phyloP scores from a whole-genome alignment of 768 basidiomycete species.

The Lentinula lateritia region DNA sequence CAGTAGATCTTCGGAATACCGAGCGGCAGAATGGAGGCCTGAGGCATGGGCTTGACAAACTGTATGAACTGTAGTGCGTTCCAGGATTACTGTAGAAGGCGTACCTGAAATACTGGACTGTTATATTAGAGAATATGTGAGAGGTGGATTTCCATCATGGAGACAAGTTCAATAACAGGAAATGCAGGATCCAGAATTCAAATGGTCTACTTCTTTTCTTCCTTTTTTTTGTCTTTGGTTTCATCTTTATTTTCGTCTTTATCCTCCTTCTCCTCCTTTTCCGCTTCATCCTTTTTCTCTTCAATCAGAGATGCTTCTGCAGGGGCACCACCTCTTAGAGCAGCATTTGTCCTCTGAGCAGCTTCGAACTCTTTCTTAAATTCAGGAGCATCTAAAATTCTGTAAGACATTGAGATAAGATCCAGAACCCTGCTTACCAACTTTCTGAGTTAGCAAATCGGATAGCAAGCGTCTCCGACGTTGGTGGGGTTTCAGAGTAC shows the following conservation, averaged over 20 bases:
- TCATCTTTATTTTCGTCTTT: no score
- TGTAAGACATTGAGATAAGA: background rate
- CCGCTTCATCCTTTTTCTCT: no score
- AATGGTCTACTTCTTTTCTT: constrained; percentile 21
- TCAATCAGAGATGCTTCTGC: constrained; percentile 19
- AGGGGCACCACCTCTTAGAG: constrained; percentile 20
- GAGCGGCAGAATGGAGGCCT: no score
- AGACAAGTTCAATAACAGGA: background rate
- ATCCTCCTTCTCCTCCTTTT: no score
- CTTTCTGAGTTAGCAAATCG: constrained; percentile 96
- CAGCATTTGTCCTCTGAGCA: constrained; percentile 68
- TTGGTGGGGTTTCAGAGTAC: constrained; percentile 85
- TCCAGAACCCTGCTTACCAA: constrained; percentile 35
- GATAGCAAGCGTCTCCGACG: constrained; percentile 94
- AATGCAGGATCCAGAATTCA: background rate
- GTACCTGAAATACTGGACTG: background rate
- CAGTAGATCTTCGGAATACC: no score
- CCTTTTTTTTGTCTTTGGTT: no score
- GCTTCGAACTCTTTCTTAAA: constrained; percentile 90
- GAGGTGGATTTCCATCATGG: background rate
- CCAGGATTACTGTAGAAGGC: background rate
- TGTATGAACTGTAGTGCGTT: constrained; percentile 2
- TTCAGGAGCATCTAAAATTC: constrained; percentile 63
- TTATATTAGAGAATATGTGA: background rate
- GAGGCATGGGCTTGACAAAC: no score